Evolutionary conservation across 192 early-diverging fungal species (phyloP).

Genomic region (Coemansia sp.): DNA sequence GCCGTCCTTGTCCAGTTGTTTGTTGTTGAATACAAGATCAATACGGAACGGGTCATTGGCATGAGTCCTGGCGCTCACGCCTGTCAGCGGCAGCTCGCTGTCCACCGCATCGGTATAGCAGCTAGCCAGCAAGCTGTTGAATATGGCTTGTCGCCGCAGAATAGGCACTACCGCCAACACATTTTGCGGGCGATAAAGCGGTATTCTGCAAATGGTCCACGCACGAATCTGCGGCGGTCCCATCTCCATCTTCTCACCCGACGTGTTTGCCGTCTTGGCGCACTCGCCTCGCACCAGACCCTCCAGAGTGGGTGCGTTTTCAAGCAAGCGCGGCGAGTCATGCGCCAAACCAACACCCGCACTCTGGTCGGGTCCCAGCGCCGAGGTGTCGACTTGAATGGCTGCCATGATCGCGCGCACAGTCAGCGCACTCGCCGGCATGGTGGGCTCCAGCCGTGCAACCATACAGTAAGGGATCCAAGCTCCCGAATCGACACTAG

Average conservation of each 20-base stretch:
- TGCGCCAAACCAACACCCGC: neutral
- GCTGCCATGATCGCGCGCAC: conserved; percentile 31
- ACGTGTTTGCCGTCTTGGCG: neutral
- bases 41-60: conserved; percentile 49
- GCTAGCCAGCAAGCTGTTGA: conserved; percentile 42
- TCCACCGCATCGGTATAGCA: conserved; percentile 6
- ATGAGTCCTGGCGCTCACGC: conserved; percentile 12
- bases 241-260: neutral
- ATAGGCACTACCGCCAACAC: conserved; percentile 20
- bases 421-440: conserved; percentile 40
- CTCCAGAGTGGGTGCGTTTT: conserved; percentile 46
- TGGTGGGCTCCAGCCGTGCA: conserved; percentile 16
- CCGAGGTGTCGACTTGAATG: neutral
- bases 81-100: neutral
- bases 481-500: neutral
- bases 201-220: conserved; percentile 32
- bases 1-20: neutral
- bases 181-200: conserved; percentile 13
- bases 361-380: neutral
- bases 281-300: conserved; percentile 1
- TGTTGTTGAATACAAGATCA: conserved; percentile 11
- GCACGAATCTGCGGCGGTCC: conserved; percentile 44
- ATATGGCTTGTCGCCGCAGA: conserved; percentile 38
- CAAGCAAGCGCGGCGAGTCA: conserved; percentile 37
- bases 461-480: conserved; percentile 38